Evolutionary conservation across 306 rosid genomes (phyloP).

Genomic region (Vigna reflexopilosa): DNA sequence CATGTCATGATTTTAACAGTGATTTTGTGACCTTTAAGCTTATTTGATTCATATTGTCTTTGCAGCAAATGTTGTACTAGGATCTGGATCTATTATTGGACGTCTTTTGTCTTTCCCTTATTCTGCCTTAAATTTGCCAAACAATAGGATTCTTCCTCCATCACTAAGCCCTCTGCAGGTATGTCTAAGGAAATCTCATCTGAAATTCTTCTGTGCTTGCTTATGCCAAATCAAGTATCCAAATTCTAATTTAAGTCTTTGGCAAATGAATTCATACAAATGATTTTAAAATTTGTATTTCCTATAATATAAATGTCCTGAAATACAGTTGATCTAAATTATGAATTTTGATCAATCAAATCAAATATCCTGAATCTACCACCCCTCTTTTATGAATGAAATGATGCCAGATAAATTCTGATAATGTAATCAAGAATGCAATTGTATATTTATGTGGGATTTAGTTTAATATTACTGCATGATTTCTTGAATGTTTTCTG

Average conservation of each 20-base stretch:
- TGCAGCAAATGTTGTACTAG: conserved; percentile 78
- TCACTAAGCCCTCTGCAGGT: conserved; percentile 83
- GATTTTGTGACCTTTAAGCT: conserved; percentile 39
- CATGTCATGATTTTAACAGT: conserved; percentile 32
- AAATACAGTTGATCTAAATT: conserved; percentile 19
- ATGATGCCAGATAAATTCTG: conserved; percentile 29
- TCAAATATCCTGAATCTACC: conserved; percentile 27
- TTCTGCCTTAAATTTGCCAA: conserved; percentile 50
- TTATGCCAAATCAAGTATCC: conserved; percentile 35
- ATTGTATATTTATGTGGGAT: conserved; percentile 25
- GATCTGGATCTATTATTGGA: conserved; percentile 76
- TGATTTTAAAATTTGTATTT: conserved; percentile 27
- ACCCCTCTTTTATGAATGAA: conserved; percentile 16
- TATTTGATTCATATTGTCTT: conserved; percentile 41
- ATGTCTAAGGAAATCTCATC: conserved; percentile 42
- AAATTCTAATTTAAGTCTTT: conserved; percentile 27
- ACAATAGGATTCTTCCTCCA: conserved; percentile 51
- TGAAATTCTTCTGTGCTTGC: conserved; percentile 30
- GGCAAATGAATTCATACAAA: conserved; percentile 11
- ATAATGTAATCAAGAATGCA: conserved; percentile 3
- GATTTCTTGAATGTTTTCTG: conserved; percentile 35
- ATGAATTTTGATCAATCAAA: conserved; percentile 28
- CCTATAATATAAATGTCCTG: background rate
- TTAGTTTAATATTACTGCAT: conserved; percentile 29
- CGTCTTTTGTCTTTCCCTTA: conserved; percentile 68